Evolutionary conservation across 2,329 filamentous ascomycete genomes (phyloP).

Genomic region (Gnomoniopsis smithogilvyi): DNA sequence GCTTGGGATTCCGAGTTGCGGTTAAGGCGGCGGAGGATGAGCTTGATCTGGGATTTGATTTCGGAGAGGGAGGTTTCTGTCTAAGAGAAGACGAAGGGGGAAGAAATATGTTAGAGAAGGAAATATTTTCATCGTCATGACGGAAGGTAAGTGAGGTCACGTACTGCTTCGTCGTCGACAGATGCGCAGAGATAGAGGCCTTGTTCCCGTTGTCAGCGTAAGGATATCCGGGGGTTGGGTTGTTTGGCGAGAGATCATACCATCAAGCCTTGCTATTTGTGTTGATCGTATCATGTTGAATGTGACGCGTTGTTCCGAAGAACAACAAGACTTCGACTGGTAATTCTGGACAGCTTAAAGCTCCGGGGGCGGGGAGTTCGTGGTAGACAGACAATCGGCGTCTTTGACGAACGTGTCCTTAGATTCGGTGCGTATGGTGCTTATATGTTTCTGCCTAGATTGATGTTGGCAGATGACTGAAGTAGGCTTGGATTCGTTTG

Average conservation of each 20-base stretch:
- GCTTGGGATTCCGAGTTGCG: slow-evolving; percentile 88
- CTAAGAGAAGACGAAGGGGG: slow-evolving; percentile 24
- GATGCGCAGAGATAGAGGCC: slow-evolving; percentile 94
- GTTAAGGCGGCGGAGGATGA: slow-evolving; percentile 83
- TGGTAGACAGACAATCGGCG: background rate
- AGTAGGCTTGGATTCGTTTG: background rate
- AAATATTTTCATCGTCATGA: slow-evolving; percentile 6
- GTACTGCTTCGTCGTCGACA: slow-evolving; percentile 81
- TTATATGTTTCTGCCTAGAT: slow-evolving; percentile 3
- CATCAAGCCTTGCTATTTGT: slow-evolving; percentile 90
- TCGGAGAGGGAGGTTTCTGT: slow-evolving; percentile 76
- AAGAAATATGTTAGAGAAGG: background rate
- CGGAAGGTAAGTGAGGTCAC: slow-evolving; percentile 15
- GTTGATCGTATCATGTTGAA: slow-evolving; percentile 80
- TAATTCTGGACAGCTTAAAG: background rate
- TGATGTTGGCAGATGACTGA: background rate
- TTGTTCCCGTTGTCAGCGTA: slow-evolving; percentile 33
- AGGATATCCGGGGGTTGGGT: slow-evolving; percentile 7
- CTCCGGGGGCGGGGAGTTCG: background rate
- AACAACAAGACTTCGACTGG: background rate
- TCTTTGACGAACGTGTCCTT: slow-evolving; percentile 13
- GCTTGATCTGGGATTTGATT: slow-evolving; percentile 86
- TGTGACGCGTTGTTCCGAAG: background rate
- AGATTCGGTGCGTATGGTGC: background rate
- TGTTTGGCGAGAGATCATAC: slow-evolving; percentile 40